Percentiles rank a stretch among this genome's conserved stretches.
phyloP scores from a whole-genome alignment of 2,329 filamentous ascomycete genomes.

The Colletotrichum sp. region DNA sequence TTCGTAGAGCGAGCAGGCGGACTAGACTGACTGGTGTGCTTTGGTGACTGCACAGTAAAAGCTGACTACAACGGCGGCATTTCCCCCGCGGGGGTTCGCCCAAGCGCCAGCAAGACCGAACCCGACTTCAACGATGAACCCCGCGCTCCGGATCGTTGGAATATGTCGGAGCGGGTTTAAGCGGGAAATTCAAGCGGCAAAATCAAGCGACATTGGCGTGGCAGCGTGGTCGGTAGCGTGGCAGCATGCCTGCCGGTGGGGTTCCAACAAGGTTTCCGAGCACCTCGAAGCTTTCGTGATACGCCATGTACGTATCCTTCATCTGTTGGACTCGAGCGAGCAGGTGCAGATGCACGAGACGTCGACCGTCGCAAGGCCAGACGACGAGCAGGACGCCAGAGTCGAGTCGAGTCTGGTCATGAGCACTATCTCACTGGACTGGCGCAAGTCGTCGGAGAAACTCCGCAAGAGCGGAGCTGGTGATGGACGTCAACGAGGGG shows the following conservation, averaged over 20 bases:
- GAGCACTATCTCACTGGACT: neutral
- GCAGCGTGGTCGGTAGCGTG: neutral
- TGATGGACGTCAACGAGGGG: neutral
- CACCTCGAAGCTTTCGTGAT: neutral
- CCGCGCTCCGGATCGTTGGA: constrained; percentile 1
- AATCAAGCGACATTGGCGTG: neutral
- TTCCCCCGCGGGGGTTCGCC: neutral
- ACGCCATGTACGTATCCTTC: neutral
- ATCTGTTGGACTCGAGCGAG: neutral
- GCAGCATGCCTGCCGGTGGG: neutral
- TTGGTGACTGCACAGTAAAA: neutral
- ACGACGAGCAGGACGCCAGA: neutral
- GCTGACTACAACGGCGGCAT: neutral
- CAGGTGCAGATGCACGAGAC: neutral
- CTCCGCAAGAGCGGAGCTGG: constrained; percentile 14
- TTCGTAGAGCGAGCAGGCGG: neutral
- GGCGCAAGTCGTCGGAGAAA: constrained; percentile 8
- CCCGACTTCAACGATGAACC: neutral
- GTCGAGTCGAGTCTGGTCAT: neutral
- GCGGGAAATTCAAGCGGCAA: neutral
- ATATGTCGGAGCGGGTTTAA: neutral
- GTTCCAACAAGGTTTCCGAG: neutral
- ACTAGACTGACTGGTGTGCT: neutral
- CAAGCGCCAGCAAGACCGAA: neutral
- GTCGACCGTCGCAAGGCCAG: neutral